These are phyloP conservation scores for Aegilops longissima DNA, from an alignment of 176 grass and related monocot genomes.

Conservation along the genomic window DNA sequence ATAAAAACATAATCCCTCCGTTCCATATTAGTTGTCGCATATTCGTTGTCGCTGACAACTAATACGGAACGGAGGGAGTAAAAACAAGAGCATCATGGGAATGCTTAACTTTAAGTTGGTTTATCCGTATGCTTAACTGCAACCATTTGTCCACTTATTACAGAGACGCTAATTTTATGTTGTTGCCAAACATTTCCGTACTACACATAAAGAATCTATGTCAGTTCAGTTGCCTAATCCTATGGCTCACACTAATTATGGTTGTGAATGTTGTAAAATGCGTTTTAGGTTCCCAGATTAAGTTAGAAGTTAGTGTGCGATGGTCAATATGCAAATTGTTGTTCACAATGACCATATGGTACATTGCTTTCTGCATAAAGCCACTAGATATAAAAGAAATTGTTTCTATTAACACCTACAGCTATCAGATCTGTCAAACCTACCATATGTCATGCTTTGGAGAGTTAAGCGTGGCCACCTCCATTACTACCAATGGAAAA, in stretches of 20 bases:
- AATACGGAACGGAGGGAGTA: too few species aligned
- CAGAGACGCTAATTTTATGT: neutral
- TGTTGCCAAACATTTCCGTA: neutral
- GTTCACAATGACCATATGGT: neutral
- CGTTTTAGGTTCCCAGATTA: neutral
- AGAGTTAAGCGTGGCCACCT: neutral
- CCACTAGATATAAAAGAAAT: neutral
- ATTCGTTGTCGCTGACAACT: too few species aligned
- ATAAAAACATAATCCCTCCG: neutral
- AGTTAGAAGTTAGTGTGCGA: neutral
- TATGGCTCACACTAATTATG: neutral
- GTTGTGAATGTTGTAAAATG: neutral
- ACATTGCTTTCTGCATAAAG: conserved; percentile 8
- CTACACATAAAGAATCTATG: neutral
- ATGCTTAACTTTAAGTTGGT: neutral
- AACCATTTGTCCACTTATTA: neutral
- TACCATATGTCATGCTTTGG: too few species aligned
- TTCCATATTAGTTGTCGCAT: too few species aligned
- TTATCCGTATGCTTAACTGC: neutral
- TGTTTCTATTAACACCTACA: neutral
- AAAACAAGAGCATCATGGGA: conserved; percentile 19
- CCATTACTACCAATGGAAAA: neutral
- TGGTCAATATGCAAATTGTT: neutral
- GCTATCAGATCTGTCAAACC: neutral
- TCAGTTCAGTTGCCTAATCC: conserved; percentile 7